Percentiles rank a stretch among this genome's conserved stretches.
These are phyloP conservation scores for Stellera chamaejasme DNA, from an alignment of 345 rosid genomes.

Conservation along the genomic window DNA sequence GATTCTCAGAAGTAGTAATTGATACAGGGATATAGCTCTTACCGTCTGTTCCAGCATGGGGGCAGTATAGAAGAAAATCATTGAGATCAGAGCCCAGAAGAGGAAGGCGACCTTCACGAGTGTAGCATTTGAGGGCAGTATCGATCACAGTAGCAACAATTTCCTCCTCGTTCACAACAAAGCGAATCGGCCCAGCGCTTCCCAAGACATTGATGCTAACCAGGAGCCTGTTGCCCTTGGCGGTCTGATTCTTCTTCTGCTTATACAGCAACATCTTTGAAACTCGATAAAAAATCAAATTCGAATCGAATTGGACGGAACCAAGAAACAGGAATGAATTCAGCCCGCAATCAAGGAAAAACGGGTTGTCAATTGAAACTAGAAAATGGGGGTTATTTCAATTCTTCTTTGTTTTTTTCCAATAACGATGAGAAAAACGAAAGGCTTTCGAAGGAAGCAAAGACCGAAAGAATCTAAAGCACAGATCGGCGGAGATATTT, in stretches of 20 bases:
- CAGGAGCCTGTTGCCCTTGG: slow-evolving; percentile 64
- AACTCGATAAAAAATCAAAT: neutral
- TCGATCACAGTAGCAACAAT: slow-evolving; percentile 72
- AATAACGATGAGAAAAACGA: neutral
- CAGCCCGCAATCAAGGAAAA: slow-evolving; percentile 1
- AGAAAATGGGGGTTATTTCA: slow-evolving; percentile 3
- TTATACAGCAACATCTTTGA: slow-evolving; percentile 69
- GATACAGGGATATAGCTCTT: slow-evolving; percentile 4
- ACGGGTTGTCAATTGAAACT: neutral
- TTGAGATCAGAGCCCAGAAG: slow-evolving; percentile 74
- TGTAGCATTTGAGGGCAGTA: slow-evolving; percentile 70
- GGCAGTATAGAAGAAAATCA: slow-evolving; percentile 71
- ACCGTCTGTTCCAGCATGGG: slow-evolving; percentile 61
- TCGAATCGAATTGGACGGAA: slow-evolving; percentile 2
- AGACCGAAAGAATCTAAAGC: no score
- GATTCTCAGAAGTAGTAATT: neutral
- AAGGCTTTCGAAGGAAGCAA: neutral
- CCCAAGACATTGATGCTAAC: slow-evolving; percentile 81
- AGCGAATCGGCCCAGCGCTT: slow-evolving; percentile 94
- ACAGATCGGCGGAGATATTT: neutral
- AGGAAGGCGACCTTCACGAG: slow-evolving; percentile 99
- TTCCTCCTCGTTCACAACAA: slow-evolving; percentile 72
- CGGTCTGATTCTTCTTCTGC: slow-evolving; percentile 63
- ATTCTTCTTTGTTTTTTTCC: neutral
- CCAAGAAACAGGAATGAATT: neutral